Conservation (phyloP, 2,329 filamentous ascomycete species). For the Aspergillus pseudoglaucus region DNA sequence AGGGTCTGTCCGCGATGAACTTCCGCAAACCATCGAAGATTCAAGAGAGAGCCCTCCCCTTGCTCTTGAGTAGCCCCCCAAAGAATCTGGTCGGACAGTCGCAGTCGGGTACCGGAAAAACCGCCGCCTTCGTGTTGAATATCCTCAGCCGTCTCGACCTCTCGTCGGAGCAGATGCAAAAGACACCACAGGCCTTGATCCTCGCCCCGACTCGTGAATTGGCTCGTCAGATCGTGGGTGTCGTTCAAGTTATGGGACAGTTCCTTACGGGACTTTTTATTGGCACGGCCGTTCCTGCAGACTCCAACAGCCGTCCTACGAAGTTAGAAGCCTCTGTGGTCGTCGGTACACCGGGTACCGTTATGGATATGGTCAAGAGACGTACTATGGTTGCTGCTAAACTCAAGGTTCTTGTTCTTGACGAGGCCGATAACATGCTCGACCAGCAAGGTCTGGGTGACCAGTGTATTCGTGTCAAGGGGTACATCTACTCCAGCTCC, state of each 20-base stretch:
- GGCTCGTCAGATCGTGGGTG: conserved; percentile 85
- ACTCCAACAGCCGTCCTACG: conserved; percentile 62
- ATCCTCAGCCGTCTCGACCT: conserved; percentile 82
- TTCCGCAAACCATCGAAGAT: conserved; percentile 97
- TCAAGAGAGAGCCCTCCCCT: conserved; percentile 85
- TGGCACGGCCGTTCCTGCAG: conserved; percentile 72
- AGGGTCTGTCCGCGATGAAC: conserved; percentile 72
- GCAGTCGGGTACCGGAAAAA: conserved; percentile 98
- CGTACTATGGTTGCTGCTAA: conserved; percentile 64
- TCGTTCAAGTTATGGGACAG: conserved; percentile 74
- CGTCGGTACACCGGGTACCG: conserved; percentile 89
- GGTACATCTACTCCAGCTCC: conserved; percentile 46
- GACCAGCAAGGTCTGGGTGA: conserved; percentile 93
- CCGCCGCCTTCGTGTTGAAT: conserved; percentile 89
- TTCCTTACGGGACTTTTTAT: conserved; percentile 72
- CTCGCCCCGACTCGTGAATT: conserved; percentile 91
- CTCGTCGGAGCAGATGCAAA: conserved; percentile 49
- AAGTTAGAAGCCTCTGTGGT: conserved; percentile 71
- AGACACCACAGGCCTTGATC: conserved; percentile 71
- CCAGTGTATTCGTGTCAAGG: conserved; percentile 85
- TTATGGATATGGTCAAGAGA: conserved; percentile 76
- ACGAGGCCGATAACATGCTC: conserved; percentile 98
- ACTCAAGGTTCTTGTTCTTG: conserved; percentile 79
- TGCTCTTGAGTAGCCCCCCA: conserved; percentile 81
- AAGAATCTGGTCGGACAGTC: conserved; percentile 95